Base-by-base conservation (phyloP, 2,329 filamentous ascomycete species). In the Aspergillus ustus region DNA sequence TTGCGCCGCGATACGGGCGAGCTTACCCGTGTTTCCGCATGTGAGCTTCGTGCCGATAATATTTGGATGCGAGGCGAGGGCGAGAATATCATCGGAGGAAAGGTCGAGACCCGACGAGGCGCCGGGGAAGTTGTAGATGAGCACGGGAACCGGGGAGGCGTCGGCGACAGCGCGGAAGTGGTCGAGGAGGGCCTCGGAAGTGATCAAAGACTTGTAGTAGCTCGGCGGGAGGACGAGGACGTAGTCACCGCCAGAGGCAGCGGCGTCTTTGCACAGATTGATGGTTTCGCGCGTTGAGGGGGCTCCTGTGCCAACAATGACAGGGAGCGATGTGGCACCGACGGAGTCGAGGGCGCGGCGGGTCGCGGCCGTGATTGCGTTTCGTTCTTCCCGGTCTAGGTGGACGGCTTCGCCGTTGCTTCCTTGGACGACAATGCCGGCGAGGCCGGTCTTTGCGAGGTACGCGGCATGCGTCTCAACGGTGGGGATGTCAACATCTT, bases 401-500 rank as follows among this genome's bases (percentile, higher is more conserved):
- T 93, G 91, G 13, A 93, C 90, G 7, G 91, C 91, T 80, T 95
- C 91, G 69, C 91, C 91, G 72, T 94, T 94, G 72, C 89, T 92
- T 51, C 91, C 91, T 74, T 93, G 91, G 11, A 89, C 91, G 52
- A 90, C 89, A 51, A 94, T 83, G 20, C 91, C 90, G 17, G 88
- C 85, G 46, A 93, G 86, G 65, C 91, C 91, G 29, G 89, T 86
- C 59, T 84, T 75, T 51, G 90, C 91, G n/a, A 94, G 86, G 69
- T 88, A 86, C 56, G 91, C 84, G 43, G 89, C 87, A 65, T 82
- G 77, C 55, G 80, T 83, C 52, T 84, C 82, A 61, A 88, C 87
- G 44, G 87, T 85, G 40, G 80, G 77, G 13, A 84, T 81, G 71
- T 92, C 90, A 59, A 92, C 78, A 59, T 91, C 86, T 73, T 92